phyloP scores from a whole-genome alignment of 2,329 filamentous ascomycete species.

The Arthrocladium fulminans region DNA sequence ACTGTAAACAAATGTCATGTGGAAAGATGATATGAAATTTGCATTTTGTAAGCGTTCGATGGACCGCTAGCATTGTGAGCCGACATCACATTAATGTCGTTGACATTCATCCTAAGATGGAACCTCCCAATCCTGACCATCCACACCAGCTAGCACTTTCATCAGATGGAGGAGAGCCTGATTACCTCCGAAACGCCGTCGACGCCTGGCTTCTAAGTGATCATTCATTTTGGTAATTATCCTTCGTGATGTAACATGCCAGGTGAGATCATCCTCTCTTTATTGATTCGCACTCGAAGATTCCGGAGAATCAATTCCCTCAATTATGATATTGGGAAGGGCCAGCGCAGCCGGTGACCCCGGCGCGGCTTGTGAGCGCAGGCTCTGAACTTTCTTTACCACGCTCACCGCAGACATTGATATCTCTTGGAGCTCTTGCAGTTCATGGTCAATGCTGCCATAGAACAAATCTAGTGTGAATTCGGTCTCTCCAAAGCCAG shows the following conservation, averaged over 20 bases:
- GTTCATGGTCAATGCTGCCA: conserved; percentile 12
- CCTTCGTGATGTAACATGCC: background rate
- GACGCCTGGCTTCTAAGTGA: background rate
- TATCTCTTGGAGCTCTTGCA: conserved; percentile 21
- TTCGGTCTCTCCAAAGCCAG: conserved; percentile 2
- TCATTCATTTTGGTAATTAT: background rate
- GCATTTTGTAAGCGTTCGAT: no score
- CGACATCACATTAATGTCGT: background rate
- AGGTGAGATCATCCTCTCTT: background rate
- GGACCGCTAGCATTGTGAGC: no score
- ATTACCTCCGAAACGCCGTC: background rate
- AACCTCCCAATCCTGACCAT: no score
- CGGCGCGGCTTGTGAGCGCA: conserved; percentile 20
- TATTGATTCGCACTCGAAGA: background rate
- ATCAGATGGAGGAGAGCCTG: no score
- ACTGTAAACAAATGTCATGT: no score
- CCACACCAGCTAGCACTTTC: no score
- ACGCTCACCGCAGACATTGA: conserved; percentile 18
- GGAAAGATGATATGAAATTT: no score
- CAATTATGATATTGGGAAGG: conserved; percentile 18
- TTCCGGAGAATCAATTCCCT: conserved; percentile 6
- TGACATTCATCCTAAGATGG: background rate
- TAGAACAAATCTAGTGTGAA: conserved; percentile 7
- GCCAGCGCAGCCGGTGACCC: conserved; percentile 20
- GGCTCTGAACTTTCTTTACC: conserved; percentile 18